Base-by-base conservation (phyloP, 345 rosid species). In the Kandelia obovata region DNA sequence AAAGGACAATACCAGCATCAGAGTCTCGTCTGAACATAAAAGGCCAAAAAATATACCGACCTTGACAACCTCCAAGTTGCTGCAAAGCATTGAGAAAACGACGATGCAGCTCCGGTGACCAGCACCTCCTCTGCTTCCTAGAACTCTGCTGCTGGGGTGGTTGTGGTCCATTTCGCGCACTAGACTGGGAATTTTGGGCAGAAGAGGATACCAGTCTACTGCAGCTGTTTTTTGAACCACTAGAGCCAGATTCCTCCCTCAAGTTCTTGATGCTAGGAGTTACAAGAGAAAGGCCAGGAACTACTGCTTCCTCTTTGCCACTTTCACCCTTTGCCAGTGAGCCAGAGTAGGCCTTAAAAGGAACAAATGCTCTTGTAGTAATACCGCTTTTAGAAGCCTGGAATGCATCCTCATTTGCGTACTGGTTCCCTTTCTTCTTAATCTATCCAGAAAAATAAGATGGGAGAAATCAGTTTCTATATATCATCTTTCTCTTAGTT, bases 101-200 rank as follows among this genome's bases (percentile, higher is more conserved):
- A 27, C 89, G 86, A 79, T 94, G 98, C 70, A 94, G 79, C 79
- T 88, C 96, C 0, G 95, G 89, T n/a, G 93, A 91, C 98, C 98
- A 94, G 78, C 93, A 88, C 76, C 97, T 87, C 79, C 98, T 86
- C 78, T 88, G 96, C 79, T 94, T 94, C 85, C 98, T 77, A 26
- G 80, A 43, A 69, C 76, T 77, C 74, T 83, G 95, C 62, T 83
- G 88, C 67, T 81, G 85, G 58, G 77, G 78, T 51, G 71, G 81
- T 39, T 62, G 81, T 5, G 79, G 66, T 55, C 75, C 90, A 57
- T 76, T 79, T 60, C 73, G 66, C 13, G 71, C 73, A 72, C 47
- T 77, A 1, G 85, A 75, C 39, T 78, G 84, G 15, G 71, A 57
- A 61, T 71, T 77, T 49, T 83, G 81, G 21, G 74, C 76, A 63